Evolutionary conservation across 139 green algal species (phyloP).

Genomic region (Mesotaenium endlicherianum): DNA sequence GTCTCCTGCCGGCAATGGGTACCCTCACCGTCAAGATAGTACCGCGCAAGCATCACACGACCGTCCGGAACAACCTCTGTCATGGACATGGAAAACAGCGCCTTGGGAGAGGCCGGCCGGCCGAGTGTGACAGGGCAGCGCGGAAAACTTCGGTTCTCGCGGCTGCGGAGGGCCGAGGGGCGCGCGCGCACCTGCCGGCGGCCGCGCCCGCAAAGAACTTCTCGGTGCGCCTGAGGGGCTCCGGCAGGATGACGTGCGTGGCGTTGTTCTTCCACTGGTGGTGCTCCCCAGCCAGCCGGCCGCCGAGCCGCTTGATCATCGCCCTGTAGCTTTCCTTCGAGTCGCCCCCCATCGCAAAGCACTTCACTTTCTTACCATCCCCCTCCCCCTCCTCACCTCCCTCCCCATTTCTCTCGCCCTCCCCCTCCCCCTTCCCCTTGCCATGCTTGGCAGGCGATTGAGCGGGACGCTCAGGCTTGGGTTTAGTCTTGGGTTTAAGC

Average conservation of each 20-base stretch:
- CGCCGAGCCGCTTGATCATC: conserved; percentile 21
- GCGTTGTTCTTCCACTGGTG: conserved; percentile 35
- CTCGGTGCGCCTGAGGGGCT: conserved; percentile 26
- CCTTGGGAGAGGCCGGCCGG: neutral
- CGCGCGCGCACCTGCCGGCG: neutral
- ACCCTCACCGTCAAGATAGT: neutral
- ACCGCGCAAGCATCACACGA: neutral
- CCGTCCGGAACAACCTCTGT: neutral
- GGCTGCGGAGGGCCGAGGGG: neutral
- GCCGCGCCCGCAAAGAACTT: conserved; percentile 35
- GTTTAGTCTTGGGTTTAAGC: too few species aligned
- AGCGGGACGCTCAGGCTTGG: too few species aligned
- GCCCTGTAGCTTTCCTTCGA: conserved; percentile 10
- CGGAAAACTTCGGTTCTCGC: too few species aligned
- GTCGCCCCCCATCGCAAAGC: conserved; percentile 15
- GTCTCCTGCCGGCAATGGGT: neutral
- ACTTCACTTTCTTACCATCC: too few species aligned
- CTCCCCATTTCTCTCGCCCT: too few species aligned
- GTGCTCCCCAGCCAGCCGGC: conserved; percentile 16
- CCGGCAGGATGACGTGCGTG: conserved; percentile 14
- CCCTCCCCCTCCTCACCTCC: too few species aligned
- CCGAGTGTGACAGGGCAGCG: neutral
- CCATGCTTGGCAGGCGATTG: too few species aligned
- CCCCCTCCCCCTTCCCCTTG: too few species aligned
- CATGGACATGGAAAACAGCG: neutral